Conservation (phyloP, 2,329 filamentous ascomycete genomes). For the Hypoxylon sp. region DNA sequence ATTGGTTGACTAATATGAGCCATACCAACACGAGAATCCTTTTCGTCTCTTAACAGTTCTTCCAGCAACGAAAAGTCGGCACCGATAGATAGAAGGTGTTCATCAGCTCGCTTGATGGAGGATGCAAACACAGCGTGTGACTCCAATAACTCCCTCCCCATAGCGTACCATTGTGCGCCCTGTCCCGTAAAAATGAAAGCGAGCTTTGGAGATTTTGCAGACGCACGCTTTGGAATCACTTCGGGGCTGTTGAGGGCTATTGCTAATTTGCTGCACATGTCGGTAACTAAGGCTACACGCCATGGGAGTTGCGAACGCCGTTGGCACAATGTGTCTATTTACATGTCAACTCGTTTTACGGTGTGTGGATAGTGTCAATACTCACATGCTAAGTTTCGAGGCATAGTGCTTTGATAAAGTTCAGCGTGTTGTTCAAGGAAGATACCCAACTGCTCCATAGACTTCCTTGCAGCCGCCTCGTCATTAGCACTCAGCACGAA, state of each 20-base stretch:
- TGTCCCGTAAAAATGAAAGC: constrained; percentile 57
- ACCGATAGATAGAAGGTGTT: constrained; percentile 37
- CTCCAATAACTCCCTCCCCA: constrained; percentile 53
- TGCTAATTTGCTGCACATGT: constrained; percentile 44
- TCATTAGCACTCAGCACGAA: constrained; percentile 44
- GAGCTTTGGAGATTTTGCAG: constrained; percentile 45
- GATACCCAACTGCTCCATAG: constrained; percentile 48
- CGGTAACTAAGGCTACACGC: constrained; percentile 43
- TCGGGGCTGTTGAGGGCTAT: constrained; percentile 48
- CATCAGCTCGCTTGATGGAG: constrained; percentile 41
- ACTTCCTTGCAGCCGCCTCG: constrained; percentile 42
- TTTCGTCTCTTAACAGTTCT: constrained; percentile 42
- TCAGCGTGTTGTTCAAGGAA: constrained; percentile 48
- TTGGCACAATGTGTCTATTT: constrained; percentile 50
- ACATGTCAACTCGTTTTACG: constrained; percentile 6
- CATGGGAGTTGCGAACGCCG: constrained; percentile 51
- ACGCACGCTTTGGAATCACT: constrained; percentile 43
- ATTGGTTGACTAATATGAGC: constrained; percentile 55
- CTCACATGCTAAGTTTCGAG: constrained; percentile 51
- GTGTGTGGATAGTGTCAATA: neutral
- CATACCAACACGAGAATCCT: constrained; percentile 47
- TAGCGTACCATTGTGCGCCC: constrained; percentile 56
- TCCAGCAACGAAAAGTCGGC: constrained; percentile 48
- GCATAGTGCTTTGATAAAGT: constrained; percentile 47
- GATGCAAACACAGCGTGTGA: constrained; percentile 40